Conservation (phyloP, 1,139 yeast species). For the Debaryomyces coudertii region DNA sequence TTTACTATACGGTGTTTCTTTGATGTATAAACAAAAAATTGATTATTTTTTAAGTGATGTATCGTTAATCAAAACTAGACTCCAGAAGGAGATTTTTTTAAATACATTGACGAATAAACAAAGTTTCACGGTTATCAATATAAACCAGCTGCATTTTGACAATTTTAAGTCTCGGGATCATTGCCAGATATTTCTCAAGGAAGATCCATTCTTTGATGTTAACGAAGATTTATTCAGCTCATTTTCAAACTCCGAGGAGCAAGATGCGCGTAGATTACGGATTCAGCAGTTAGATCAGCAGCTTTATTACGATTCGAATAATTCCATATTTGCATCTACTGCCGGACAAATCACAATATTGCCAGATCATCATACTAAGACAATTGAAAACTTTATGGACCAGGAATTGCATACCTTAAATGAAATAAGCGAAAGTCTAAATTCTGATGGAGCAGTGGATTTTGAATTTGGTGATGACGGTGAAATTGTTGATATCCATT, state of each 20-base stretch:
- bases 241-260: conserved; percentile 11
- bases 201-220: conserved; percentile 48
- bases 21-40: conserved; percentile 56
- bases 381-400: conserved; percentile 17
- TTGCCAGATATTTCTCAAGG: conserved; percentile 25
- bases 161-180: conserved; percentile 8
- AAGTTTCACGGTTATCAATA: conserved; percentile 5
- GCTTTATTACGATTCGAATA: conserved; percentile 12
- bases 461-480: conserved; percentile 23
- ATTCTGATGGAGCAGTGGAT: conserved; percentile 10
- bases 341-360: background rate
- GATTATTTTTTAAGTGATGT: conserved; percentile 46
- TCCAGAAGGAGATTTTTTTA: conserved; percentile 24
- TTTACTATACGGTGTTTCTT: conserved; percentile 58
- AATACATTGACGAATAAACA: conserved; percentile 12
- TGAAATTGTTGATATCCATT: conserved; percentile 15
- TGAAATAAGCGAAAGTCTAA: conserved; percentile 8
- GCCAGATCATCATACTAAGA: conserved; percentile 10
- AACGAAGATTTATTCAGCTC: conserved; percentile 30
- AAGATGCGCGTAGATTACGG: conserved; percentile 20
- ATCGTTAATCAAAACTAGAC: conserved; percentile 26
- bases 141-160: background rate
- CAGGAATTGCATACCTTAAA: conserved; percentile 15
- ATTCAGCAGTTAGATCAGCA: conserved; percentile 17
- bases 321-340: conserved; percentile 3